Base-by-base conservation (phyloP, 1,139 yeast species). In the Saccharomycopsis hybrid region DNA sequence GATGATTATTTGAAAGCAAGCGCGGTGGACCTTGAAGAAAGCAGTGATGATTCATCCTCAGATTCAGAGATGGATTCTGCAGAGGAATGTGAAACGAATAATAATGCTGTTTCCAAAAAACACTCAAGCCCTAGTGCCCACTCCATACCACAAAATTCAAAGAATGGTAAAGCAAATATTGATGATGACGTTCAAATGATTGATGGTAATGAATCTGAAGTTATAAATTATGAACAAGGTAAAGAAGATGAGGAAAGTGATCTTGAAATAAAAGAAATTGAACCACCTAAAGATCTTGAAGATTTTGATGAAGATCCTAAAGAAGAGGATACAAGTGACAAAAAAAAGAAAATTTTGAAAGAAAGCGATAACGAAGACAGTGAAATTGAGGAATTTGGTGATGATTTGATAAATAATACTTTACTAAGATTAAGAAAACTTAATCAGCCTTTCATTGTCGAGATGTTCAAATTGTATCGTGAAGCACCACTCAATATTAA, bases 401-500 rank as follows among this genome's bases (percentile, higher is more conserved):
- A 31, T 11, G 39, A 36, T n/a, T 24, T 36, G 7, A 36, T 36
- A 11, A 36, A 36, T 44, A 44, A 2, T 36, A 44, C 4, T 42
- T 49, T 41, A 41, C 47, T 54, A 42, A 56, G 49, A 39, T 57
- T 41, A 3, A 31, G 31, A 7, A 49, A 55, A 27, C 48, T 65
- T 27, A 63, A 65, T 46, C 53, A 58, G 11, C 94, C 82, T 43
- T 71, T 75, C 1, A 62, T 83, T 9, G 71, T 79, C 37, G 77
- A 76, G 43, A 63, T 88, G 50, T 89, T 80, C 65, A 75, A 78
- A 44, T 72, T 88, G 25, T 84, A 84, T 63, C 77, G 92, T 55
- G 97, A 89, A 60, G 92, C 96, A 0, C 86, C 88, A 30, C 72
- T 82, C 2, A 69, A 74, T 29, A 74, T 88, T 56, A 89, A 88